These are phyloP conservation scores for Mycena galopus DNA, from an alignment of 768 basidiomycete genomes.

Conservation along the genomic window DNA sequence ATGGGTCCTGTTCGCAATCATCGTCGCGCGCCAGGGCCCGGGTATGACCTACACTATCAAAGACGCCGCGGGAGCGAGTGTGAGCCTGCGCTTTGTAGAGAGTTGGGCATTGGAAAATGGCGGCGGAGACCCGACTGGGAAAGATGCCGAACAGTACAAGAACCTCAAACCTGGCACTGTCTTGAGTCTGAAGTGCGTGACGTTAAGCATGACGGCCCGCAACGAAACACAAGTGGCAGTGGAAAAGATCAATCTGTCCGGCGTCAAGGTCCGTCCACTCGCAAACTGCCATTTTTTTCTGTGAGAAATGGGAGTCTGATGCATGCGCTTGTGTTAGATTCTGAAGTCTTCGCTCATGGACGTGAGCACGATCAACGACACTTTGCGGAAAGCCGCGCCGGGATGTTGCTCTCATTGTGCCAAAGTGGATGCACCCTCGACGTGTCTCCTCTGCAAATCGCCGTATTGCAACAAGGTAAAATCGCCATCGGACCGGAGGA, in stretches of 20 bases:
- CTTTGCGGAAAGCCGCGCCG: slow-evolving; percentile 12
- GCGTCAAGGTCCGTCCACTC: slow-evolving; percentile 13
- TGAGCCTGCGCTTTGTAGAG: slow-evolving; percentile 12
- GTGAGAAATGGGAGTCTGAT: neutral
- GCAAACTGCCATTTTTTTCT: neutral
- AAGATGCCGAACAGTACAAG: slow-evolving; percentile 19
- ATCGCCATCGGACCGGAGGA: neutral
- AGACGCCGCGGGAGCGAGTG: slow-evolving; percentile 10
- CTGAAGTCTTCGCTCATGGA: slow-evolving; percentile 17
- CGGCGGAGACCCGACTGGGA: slow-evolving; percentile 1
- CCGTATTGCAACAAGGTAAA: slow-evolving; percentile 17
- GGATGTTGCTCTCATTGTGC: slow-evolving; percentile 22
- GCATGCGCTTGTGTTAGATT: neutral
- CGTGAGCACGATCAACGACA: slow-evolving; percentile 20
- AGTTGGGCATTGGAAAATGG: slow-evolving; percentile 8
- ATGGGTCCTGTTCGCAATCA: slow-evolving; percentile 5
- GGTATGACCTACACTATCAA: slow-evolving; percentile 5
- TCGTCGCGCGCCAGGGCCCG: slow-evolving; percentile 14
- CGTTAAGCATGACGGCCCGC: neutral
- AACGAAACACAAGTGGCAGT: slow-evolving; percentile 11
- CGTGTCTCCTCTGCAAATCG: slow-evolving; percentile 19
- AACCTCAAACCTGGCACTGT: slow-evolving; percentile 18
- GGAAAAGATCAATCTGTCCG: slow-evolving; percentile 13
- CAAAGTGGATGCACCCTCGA: neutral
- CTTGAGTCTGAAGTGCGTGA: slow-evolving; percentile 22